A percentile compares a stretch with the other conserved stretches of the same genome.
Evolutionary conservation across 768 basidiomycete species (phyloP).

Genomic region (Boletus patriciae): DNA sequence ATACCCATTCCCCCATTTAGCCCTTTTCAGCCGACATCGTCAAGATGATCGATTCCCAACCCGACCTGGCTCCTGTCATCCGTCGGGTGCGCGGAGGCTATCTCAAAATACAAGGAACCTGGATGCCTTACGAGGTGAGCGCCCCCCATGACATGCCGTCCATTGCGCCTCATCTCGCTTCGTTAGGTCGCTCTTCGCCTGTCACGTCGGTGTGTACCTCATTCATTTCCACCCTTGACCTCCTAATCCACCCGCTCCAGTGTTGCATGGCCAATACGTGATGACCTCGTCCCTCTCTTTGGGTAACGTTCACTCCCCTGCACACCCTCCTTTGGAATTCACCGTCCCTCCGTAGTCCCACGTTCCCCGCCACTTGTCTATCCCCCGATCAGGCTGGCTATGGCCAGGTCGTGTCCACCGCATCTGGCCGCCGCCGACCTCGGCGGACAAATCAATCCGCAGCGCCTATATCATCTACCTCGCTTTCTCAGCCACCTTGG

Average conservation of each 20-base stretch:
- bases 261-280: conserved; percentile 85
- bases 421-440: conserved; percentile 59
- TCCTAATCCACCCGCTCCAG: conserved; percentile 39
- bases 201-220: conserved; percentile 65
- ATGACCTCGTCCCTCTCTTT: conserved; percentile 84
- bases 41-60: conserved; percentile 90
- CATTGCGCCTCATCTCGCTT: conserved; percentile 23
- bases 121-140: conserved; percentile 88
- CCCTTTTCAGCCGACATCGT: conserved; percentile 75
- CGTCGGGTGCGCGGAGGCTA: conserved; percentile 85
- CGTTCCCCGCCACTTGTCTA: conserved; percentile 79
- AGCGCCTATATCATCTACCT: conserved; percentile 32
- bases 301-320: conserved; percentile 50
- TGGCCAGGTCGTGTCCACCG: conserved; percentile 73
- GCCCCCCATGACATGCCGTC: conserved; percentile 12
- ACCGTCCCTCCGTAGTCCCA: conserved; percentile 53
- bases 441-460: conserved; percentile 50
- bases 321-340: conserved; percentile 3
- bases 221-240: conserved; percentile 10
- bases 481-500: conserved; percentile 44
- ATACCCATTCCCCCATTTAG: conserved; percentile 16
- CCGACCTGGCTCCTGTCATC: conserved; percentile 78
- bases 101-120: conserved; percentile 90
- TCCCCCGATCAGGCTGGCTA: conserved; percentile 85
- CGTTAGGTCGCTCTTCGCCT: conserved; percentile 72